These are phyloP conservation scores for Epichloe baconii DNA, from an alignment of 2,329 filamentous ascomycete species.

Conservation along the genomic window DNA sequence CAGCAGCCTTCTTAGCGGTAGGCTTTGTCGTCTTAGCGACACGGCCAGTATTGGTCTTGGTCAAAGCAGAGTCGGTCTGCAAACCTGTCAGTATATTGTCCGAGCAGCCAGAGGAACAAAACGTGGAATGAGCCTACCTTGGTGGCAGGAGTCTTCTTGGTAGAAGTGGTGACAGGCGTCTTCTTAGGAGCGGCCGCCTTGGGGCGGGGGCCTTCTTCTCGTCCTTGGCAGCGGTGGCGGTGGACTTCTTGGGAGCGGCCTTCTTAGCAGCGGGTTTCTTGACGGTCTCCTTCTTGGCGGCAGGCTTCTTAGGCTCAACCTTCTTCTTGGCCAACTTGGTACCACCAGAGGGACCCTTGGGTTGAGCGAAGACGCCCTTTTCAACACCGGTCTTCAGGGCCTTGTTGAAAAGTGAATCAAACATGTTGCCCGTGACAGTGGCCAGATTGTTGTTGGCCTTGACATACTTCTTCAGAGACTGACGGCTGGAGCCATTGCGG, in stretches of 20 bases:
- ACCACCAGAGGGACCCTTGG: slow-evolving; percentile 81
- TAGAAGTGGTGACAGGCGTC: neutral
- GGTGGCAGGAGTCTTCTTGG: slow-evolving; percentile 5
- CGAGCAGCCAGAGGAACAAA: neutral
- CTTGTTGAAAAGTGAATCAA: slow-evolving; percentile 70
- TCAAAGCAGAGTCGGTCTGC: slow-evolving; percentile 40
- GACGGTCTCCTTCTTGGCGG: slow-evolving; percentile 18
- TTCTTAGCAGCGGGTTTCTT: slow-evolving; percentile 22
- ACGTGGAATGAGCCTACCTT: slow-evolving; percentile 9
- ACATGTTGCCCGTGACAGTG: slow-evolving; percentile 37
- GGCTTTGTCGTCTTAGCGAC: slow-evolving; percentile 55
- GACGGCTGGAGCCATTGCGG: slow-evolving; percentile 48
- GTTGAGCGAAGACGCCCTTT: slow-evolving; percentile 75
- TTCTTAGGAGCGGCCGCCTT: slow-evolving; percentile 16
- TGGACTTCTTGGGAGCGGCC: slow-evolving; percentile 17
- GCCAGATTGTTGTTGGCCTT: slow-evolving; percentile 39
- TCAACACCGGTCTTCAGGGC: slow-evolving; percentile 72
- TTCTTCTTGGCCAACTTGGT: slow-evolving; percentile 86
- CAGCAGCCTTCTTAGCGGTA: slow-evolving; percentile 33
- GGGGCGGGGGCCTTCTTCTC: slow-evolving; percentile 20
- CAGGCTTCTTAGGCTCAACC: slow-evolving; percentile 26
- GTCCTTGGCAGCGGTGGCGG: slow-evolving; percentile 14
- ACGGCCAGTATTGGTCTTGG: slow-evolving; percentile 77
- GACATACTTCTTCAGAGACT: slow-evolving; percentile 49
- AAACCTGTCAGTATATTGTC: neutral